phyloP scores from a whole-genome alignment of 305 asterid genomes.

The Solanum hybrid region DNA sequence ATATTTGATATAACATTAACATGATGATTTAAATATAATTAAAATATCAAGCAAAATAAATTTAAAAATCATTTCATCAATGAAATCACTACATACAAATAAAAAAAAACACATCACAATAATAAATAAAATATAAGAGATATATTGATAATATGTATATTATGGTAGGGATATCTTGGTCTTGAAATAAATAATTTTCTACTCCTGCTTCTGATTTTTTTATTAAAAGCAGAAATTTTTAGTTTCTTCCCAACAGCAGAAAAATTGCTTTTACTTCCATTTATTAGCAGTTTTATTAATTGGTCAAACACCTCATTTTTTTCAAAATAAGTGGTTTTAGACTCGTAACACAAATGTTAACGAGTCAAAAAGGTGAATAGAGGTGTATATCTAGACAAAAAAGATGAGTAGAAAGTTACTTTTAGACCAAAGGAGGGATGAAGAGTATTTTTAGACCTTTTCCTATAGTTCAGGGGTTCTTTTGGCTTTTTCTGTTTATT shows the following conservation, averaged over 20 bases:
- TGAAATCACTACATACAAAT: background rate
- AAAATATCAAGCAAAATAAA: background rate
- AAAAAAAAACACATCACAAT: background rate
- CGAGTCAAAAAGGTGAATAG: background rate
- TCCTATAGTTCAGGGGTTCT: background rate
- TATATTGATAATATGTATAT: no score
- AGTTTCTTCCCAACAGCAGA: background rate
- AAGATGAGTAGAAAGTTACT: background rate
- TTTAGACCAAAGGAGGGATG: background rate
- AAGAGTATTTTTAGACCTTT: no score
- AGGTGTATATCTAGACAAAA: background rate
- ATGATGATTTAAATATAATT: no score
- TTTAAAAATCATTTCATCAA: no score
- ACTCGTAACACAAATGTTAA: background rate
- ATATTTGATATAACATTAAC: background rate
- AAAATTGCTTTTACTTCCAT: background rate
- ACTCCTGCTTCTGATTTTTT: background rate
- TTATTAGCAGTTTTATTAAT: background rate
- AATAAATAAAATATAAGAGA: background rate
- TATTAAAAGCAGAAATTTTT: no score
- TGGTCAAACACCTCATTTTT: background rate
- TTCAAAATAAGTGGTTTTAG: background rate
- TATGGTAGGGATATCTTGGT: background rate
- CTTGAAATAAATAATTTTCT: background rate
- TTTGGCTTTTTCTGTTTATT: background rate